Evolutionary conservation across 768 basidiomycete genomes (phyloP).

Genomic region (Favolaschia claudopus): DNA sequence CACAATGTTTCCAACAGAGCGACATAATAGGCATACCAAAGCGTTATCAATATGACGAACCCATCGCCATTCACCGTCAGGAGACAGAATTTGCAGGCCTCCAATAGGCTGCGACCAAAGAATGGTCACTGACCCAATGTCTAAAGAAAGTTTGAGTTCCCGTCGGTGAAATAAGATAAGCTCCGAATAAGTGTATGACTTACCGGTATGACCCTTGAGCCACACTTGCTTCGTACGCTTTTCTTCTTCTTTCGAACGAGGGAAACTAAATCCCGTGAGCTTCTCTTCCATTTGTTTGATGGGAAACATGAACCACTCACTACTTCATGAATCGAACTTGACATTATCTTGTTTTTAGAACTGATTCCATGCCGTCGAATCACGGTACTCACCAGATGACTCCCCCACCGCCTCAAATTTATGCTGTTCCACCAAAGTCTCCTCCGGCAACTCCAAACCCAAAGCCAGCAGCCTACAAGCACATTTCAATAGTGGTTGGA

Average conservation of each 20-base stretch:
- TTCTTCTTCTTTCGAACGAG: conserved; percentile 52
- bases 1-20: not conserved
- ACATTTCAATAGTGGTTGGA: not conserved
- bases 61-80: conserved; percentile 53
- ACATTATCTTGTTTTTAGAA: too few species aligned
- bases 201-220: conserved; percentile 60
- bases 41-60: conserved; percentile 55
- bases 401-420: conserved; percentile 45
- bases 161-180: not conserved
- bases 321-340: conserved; percentile 59
- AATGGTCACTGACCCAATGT: conserved; percentile 53
- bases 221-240: conserved; percentile 52
- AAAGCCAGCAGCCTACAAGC: conserved; percentile 46
- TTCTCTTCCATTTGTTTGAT: not conserved
- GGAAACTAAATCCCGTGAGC: conserved; percentile 40
- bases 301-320: conserved; percentile 37
- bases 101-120: conserved; percentile 59
- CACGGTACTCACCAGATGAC: conserved; percentile 42
- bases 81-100: conserved; percentile 52
- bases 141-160: conserved; percentile 28
- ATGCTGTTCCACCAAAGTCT: conserved; percentile 50
- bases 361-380: too few species aligned
- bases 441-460: conserved; percentile 55
- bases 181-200: not conserved
- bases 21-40: conserved; percentile 36